Percentiles rank a stretch among this genome's conserved stretches.
Evolutionary conservation across 2,329 filamentous ascomycete genomes (phyloP).

Genomic region (Aspergillus floridensis): DNA sequence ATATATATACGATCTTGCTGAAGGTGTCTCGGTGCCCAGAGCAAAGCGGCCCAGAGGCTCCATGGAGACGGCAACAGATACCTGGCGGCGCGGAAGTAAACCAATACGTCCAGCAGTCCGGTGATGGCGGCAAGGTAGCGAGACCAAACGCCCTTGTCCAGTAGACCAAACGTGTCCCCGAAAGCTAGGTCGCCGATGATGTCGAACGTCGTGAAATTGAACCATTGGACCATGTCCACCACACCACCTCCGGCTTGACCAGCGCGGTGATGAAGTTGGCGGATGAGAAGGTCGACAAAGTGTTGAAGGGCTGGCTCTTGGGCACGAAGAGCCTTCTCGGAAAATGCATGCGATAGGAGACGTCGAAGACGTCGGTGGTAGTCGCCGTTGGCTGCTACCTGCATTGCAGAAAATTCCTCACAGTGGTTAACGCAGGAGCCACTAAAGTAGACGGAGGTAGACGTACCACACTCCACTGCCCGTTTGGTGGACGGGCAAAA

Average conservation of each 20-base stretch:
- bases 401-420: no score
- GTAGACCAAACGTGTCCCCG: conserved; percentile 33
- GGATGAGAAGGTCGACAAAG: conserved; percentile 24
- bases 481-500: background rate
- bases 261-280: conserved; percentile 7
- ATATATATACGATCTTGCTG: background rate
- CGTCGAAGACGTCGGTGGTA: conserved; percentile 30
- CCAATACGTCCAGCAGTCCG: no score
- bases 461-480: background rate
- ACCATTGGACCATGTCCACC: conserved; percentile 26
- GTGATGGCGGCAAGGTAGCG: no score
- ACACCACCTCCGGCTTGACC: background rate
- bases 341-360: conserved; percentile 42
- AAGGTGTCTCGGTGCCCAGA: conserved; percentile 36
- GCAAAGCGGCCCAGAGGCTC: conserved; percentile 13
- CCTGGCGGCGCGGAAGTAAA: no score
- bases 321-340: conserved; percentile 40
- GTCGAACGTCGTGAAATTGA: conserved; percentile 37
- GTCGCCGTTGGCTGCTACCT: conserved; percentile 9
- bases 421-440: no score
- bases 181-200: conserved; percentile 28
- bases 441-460: background rate
- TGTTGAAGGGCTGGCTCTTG: conserved; percentile 37
- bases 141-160: conserved; percentile 22
- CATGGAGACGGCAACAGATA: no score